Evolutionary conservation across 78 protist genomes (phyloP).

Genomic region (Polysphondylium violaceum): DNA sequence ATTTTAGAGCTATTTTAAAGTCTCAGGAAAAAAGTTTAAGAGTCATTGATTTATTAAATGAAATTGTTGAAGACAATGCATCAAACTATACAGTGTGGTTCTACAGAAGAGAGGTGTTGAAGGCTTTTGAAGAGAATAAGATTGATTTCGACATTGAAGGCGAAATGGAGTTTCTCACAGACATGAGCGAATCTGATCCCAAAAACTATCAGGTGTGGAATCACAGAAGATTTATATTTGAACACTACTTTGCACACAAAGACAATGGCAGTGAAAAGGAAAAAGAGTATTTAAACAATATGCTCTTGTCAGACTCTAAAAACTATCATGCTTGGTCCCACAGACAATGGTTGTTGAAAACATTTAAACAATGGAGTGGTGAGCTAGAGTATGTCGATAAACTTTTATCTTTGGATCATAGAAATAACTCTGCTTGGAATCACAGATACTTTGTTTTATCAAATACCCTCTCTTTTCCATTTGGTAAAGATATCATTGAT

Average conservation of each 20-base stretch:
- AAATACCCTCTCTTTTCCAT: neutral
- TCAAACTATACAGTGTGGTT: constrained; percentile 96
- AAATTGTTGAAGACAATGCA: constrained; percentile 87
- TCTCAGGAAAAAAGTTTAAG: constrained; percentile 82
- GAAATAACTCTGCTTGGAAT: constrained; percentile 98
- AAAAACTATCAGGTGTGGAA: constrained; percentile 98
- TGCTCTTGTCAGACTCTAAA: constrained; percentile 90
- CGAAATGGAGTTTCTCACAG: constrained; percentile 50
- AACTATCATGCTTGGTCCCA: constrained; percentile 98
- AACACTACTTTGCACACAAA: neutral
- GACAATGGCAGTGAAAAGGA: constrained; percentile 86
- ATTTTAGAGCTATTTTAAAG: constrained; percentile 90
- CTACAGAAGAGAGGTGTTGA: constrained; percentile 74
- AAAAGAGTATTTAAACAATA: constrained; percentile 54
- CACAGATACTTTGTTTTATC: constrained; percentile 89
- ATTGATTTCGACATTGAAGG: constrained; percentile 82
- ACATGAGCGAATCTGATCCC: constrained; percentile 67
- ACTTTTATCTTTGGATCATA: constrained; percentile 85
- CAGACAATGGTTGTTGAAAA: constrained; percentile 78
- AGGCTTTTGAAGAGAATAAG: constrained; percentile 42
- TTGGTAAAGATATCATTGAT: neutral
- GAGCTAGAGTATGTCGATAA: constrained; percentile 84
- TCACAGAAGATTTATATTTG: constrained; percentile 90
- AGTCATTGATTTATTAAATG: constrained; percentile 84
- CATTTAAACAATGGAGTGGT: constrained; percentile 46